phyloP scores from a whole-genome alignment of 257 asterid species.

The Petrea volubilis region DNA sequence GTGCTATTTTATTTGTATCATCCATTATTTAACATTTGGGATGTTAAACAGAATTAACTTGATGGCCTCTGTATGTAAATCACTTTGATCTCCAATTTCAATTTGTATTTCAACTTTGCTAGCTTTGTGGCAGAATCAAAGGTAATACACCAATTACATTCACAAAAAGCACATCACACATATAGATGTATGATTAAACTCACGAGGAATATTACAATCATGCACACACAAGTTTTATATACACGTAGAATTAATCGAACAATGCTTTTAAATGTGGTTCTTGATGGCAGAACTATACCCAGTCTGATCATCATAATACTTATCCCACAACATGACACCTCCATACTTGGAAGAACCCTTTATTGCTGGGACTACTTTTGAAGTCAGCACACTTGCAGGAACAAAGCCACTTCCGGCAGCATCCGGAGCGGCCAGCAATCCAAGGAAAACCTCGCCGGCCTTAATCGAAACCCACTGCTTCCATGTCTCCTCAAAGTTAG shows the following conservation, averaged over 20 bases:
- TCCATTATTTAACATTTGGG: background rate
- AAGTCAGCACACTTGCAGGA: conserved; percentile 23
- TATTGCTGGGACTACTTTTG: conserved; percentile 30
- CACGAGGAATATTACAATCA: background rate
- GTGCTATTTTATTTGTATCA: background rate
- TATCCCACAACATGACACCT: conserved; percentile 38
- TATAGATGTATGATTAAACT: background rate
- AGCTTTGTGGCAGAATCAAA: background rate
- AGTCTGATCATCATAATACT: conserved; percentile 27
- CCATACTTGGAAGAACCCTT: conserved; percentile 33
- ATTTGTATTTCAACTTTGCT: no score
- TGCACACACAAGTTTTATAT: background rate
- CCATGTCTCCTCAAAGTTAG: conserved; percentile 34
- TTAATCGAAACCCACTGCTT: conserved; percentile 37
- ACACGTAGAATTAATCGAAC: background rate
- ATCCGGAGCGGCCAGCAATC: conserved; percentile 27
- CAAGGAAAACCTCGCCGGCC: conserved; percentile 29
- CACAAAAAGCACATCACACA: background rate
- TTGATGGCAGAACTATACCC: conserved; percentile 28
- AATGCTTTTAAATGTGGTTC: conserved; percentile 18
- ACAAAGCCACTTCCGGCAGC: conserved; percentile 36
- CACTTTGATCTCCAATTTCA: no score
- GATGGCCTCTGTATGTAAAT: no score
- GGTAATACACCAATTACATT: background rate
- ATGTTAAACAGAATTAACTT: no score